A percentile compares a stretch with the other conserved stretches of the same genome.
These are phyloP conservation scores for Guadua angustifolia DNA, from an alignment of 176 grass and related monocot genomes.

Conservation along the genomic window DNA sequence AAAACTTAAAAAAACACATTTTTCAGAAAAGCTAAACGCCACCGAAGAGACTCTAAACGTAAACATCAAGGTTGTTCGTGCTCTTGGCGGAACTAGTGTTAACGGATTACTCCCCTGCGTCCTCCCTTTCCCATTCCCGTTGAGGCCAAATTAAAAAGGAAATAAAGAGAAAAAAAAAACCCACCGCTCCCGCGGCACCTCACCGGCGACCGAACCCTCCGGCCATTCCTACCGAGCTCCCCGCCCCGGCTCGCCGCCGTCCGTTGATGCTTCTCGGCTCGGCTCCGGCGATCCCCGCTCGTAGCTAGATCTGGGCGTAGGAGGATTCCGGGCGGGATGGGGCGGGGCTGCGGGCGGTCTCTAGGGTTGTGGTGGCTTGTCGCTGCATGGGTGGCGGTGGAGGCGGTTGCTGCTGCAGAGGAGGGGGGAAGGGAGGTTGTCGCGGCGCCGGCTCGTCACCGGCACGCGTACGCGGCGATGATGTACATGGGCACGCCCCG, in stretches of 20 bases:
- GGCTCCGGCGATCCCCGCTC: conserved; percentile 20
- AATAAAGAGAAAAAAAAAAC: background rate
- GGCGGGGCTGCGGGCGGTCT: conserved; percentile 10
- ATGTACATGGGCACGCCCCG: conserved; percentile 96
- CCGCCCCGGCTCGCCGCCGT: background rate
- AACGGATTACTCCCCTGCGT: background rate
- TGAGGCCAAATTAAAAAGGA: background rate
- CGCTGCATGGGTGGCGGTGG: conserved; percentile 2
- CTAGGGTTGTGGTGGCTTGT: conserved; percentile 43
- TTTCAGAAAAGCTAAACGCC: no score
- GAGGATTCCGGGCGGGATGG: conserved; percentile 40
- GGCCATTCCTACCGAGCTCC: conserved; percentile 17
- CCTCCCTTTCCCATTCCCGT: conserved; percentile 45
- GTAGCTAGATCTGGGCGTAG: conserved; percentile 44
- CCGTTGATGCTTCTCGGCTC: conserved; percentile 12
- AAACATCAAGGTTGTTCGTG: no score
- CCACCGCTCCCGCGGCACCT: conserved; percentile 30
- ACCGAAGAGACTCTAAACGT: no score
- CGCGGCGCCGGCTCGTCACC: conserved; percentile 30
- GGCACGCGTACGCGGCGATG: conserved; percentile 87
- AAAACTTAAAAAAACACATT: no score
- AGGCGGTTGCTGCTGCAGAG: background rate
- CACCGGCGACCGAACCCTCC: conserved; percentile 13
- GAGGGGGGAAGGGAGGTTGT: conserved; percentile 14
- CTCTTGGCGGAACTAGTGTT: no score